These are phyloP conservation scores for Monosporascus cannonballus DNA, from an alignment of 2,329 filamentous ascomycete species.

Conservation along the genomic window DNA sequence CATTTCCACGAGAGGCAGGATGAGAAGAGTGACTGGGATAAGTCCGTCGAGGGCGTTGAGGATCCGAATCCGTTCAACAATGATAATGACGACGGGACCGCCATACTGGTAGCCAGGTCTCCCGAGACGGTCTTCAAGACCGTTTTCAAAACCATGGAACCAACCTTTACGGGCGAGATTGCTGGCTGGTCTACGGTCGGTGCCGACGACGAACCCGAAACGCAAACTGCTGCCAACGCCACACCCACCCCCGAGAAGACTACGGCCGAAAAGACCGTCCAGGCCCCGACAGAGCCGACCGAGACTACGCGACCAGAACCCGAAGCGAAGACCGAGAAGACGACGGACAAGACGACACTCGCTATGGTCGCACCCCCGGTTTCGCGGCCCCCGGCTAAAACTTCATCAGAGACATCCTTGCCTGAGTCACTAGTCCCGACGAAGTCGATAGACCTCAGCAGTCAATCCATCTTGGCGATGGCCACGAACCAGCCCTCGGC, in stretches of 20 bases:
- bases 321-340: constrained; percentile 3
- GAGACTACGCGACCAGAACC: constrained; percentile 3
- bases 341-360: constrained; percentile 2
- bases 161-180: constrained; percentile 36
- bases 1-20: constrained; percentile 19
- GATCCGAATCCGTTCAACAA: constrained; percentile 17
- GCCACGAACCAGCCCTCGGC: constrained; percentile 14
- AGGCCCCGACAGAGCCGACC: constrained; percentile 1
- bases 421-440: constrained; percentile 16
- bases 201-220: constrained; percentile 17
- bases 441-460: constrained; percentile 21
- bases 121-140: constrained; percentile 28
- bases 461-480: constrained; percentile 21
- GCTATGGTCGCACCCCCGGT: background rate
- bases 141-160: constrained; percentile 35
- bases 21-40: constrained; percentile 14
- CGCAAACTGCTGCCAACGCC: constrained; percentile 4
- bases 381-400: no score
- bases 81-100: constrained; percentile 5
- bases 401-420: constrained; percentile 1
- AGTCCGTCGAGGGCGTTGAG: constrained; percentile 20
- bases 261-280: background rate
- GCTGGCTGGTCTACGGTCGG: constrained; percentile 35
- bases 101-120: constrained; percentile 12
- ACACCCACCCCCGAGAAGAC: background rate